These are phyloP conservation scores for Bocquillonia castaneifolia DNA, from an alignment of 441 rosid genomes.

Conservation along the genomic window DNA sequence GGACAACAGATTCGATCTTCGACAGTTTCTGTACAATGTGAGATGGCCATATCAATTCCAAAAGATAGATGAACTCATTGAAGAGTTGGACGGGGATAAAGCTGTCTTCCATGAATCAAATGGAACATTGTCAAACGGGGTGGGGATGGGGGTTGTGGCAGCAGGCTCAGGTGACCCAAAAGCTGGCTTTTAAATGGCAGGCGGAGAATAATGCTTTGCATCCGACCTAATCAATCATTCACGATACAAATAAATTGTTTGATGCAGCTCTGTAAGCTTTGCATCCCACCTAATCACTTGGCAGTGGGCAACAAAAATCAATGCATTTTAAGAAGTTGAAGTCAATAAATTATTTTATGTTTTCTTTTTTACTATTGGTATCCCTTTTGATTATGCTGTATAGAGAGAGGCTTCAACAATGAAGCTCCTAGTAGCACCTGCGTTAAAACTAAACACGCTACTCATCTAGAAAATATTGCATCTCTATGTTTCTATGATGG, in stretches of 20 bases:
- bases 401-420: too few relatives aligned
- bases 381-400: too few relatives aligned
- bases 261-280: too few relatives aligned
- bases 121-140: conserved; percentile 15
- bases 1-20: conserved; percentile 83
- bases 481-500: too few relatives aligned
- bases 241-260: neutral
- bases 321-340: too few relatives aligned
- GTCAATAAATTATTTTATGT: too few relatives aligned
- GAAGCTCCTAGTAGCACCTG: too few relatives aligned
- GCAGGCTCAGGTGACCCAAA: conserved; percentile 75
- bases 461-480: too few relatives aligned
- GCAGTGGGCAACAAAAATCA: too few relatives aligned
- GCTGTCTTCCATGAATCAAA: conserved; percentile 21
- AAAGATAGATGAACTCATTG: conserved; percentile 78
- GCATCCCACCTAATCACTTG: neutral
- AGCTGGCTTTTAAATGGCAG: conserved; percentile 46
- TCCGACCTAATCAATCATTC: neutral
- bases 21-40: conserved; percentile 82
- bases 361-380: too few relatives aligned
- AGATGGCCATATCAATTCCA: conserved; percentile 88
- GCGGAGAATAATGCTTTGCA: neutral
- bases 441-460: too few relatives aligned
- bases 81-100: conserved; percentile 50
- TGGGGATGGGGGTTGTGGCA: conserved; percentile 30